Evolutionary conservation across 148 eudicot species (phyloP), one percentile per base, ranked within the genome.

Genomic region (Amaranthus cruentus): DNA sequence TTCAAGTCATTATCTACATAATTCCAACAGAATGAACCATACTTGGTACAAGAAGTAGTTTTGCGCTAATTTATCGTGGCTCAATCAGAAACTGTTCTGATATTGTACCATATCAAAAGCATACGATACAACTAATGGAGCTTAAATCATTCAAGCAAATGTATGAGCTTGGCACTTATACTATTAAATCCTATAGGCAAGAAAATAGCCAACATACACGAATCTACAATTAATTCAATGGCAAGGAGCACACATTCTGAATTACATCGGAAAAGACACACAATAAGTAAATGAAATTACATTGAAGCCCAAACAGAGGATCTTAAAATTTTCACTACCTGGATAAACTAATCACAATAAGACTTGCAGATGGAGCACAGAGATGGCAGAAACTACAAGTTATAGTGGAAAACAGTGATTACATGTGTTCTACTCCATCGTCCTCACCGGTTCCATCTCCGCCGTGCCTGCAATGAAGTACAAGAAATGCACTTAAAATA

Each of bases 351-450:
- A 77, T 77, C 71, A 64, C 75, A 68, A 71, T 71, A 51, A 51
- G 53, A 65, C 59, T 57, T 43, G 46, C 66, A 49, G 60, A 58
- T 66, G 80, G 75, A 71, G 80, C 71, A 57, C 72, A 72, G 53
- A 49, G 47, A 71, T 55, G 11, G 66, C 62, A 15, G 51, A 72
- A 65, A 63, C 75, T 64, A 72, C 76, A 66, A 56, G 7, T 28
- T 13, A 61, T 12, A 73, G 68, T 57, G 63, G 51, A 59, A 72
- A 49, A 70, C 9, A 48, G 43, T 62, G 43, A 62, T 65, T 78
- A 84, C 76, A 84, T 82, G 84, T 77, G 84, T 76, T 86, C 89
- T 77, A 75, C 76, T 81, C 86, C 72, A 62, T 88, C 91, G 54
- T 85, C 87, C 62, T 84, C 89, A 5, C 83, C 63, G 10, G 15